phyloP scores from a whole-genome alignment of 2,329 filamentous ascomycete species.

The Verticillium albo-atrum region DNA sequence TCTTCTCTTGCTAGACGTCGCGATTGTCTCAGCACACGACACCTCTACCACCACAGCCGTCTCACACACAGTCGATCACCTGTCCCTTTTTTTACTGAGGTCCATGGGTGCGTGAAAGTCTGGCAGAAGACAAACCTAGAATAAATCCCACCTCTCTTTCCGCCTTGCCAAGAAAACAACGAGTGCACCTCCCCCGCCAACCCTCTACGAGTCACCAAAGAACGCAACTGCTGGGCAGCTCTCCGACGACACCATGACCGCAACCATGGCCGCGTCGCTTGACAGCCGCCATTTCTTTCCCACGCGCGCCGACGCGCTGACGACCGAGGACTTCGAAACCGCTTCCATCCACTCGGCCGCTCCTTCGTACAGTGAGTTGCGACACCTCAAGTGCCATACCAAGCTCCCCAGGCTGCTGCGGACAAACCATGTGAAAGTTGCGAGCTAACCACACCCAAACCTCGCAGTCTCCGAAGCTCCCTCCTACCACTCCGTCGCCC shows the following conservation, averaged over 20 bases:
- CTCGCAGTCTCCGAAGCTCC: constrained; percentile 58
- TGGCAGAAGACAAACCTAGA: not conserved
- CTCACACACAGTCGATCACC: not conserved
- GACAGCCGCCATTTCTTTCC: constrained; percentile 9
- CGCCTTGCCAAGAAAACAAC: not conserved
- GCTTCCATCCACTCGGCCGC: constrained; percentile 62
- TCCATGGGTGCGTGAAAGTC: not conserved
- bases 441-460: not conserved
- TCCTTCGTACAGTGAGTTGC: constrained; percentile 59
- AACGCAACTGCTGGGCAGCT: not conserved
- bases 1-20: not conserved
- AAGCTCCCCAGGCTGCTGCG: not conserved
- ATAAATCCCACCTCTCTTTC: not conserved
- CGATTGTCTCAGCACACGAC: not conserved
- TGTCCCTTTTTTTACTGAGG: not conserved
- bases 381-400: not conserved
- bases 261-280: constrained; percentile 1
- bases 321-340: constrained; percentile 59
- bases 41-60: not conserved
- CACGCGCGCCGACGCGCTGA: constrained; percentile 20
- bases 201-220: not conserved
- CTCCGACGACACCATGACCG: not conserved
- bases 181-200: not conserved
- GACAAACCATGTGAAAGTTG: not conserved
- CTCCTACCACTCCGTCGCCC: constrained; percentile 55